Base-by-base conservation (phyloP, 148 eudicot species). In the Spergularia bocconei region DNA sequence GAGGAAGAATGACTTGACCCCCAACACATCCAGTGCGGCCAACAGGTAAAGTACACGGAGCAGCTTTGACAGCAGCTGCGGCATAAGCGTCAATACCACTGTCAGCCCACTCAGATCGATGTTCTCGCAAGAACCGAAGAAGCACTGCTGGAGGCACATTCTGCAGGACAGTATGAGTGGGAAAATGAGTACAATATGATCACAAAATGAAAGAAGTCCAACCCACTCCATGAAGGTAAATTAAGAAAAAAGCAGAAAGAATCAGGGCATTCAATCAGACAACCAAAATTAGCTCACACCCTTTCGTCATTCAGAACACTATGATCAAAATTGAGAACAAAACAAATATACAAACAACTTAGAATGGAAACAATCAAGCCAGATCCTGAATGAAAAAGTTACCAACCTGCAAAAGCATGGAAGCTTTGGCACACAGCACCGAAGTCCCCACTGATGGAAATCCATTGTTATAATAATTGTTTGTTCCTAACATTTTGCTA, bases 81-180 rank as follows among this genome's bases (percentile, higher is more conserved):
- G 88, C 84, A 72, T 91, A 93, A 53, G 96, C 92, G 81, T 93
- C 98, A 53, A 93, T 89, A 58, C 91, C 92, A 65, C 88, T 91
- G 68, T 93, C 96, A 25, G 98, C 98, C 98, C 98, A 93, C 76
- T 93, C 98, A 56, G 96, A 93, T 71, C 98, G 84, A 78, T 93
- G 98, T 69, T 93, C 96, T 60, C 98, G 77, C 75, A 93, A 76
- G 74, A 93, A 93, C 55, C 93, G 80, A 36, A 91, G 74, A 38
- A 93, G 86, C 58, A 91, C 78, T 44, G 93, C 90, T 17, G 98
- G 96, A 71, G 98, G 86, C 58, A 93, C 96, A 77, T 92, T 85
- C 94, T 93, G 84, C 84, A 74, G 52, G 10, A 72, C 6, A 44
- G n/a, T 44, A 79, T 64, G 2, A 20, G 39, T 11, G 14, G 12